phyloP scores from a whole-genome alignment of 345 rosid species.

The Erodium maritimum region DNA sequence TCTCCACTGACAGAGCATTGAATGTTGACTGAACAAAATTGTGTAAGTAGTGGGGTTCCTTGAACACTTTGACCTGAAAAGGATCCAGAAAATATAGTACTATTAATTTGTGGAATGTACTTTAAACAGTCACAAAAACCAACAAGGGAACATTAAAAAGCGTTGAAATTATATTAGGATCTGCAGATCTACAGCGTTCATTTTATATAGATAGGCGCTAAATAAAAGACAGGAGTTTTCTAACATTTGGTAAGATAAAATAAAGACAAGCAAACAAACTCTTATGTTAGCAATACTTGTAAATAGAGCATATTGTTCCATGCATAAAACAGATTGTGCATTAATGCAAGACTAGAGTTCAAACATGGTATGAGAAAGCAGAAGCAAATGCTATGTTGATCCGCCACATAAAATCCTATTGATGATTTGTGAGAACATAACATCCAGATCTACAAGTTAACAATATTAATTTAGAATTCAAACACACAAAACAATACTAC shows the following conservation, averaged over 20 bases:
- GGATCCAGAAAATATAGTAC: slow-evolving; percentile 2
- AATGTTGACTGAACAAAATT: slow-evolving; percentile 90
- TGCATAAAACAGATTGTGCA: background rate
- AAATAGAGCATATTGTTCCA: background rate
- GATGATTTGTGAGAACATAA: background rate
- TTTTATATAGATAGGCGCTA: background rate
- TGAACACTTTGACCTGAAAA: slow-evolving; percentile 81
- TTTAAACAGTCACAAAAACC: too few relatives aligned
- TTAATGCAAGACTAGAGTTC: too few relatives aligned
- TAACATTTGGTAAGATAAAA: background rate
- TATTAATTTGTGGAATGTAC: background rate
- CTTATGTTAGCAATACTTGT: too few relatives aligned
- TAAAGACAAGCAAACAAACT: background rate
- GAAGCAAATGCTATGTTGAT: background rate
- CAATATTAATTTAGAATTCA: too few relatives aligned
- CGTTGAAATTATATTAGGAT: background rate
- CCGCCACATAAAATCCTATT: background rate
- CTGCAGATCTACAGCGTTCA: background rate
- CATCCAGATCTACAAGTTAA: background rate
- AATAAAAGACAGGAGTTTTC: background rate
- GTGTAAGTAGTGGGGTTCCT: slow-evolving; percentile 67
- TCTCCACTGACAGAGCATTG: slow-evolving; percentile 61
- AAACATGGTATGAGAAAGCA: background rate
- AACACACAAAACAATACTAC: background rate
- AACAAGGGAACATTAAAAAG: too few relatives aligned